phyloP scores from a whole-genome alignment of 164 flowering plant genomes.

The Aristolochia californica region DNA sequence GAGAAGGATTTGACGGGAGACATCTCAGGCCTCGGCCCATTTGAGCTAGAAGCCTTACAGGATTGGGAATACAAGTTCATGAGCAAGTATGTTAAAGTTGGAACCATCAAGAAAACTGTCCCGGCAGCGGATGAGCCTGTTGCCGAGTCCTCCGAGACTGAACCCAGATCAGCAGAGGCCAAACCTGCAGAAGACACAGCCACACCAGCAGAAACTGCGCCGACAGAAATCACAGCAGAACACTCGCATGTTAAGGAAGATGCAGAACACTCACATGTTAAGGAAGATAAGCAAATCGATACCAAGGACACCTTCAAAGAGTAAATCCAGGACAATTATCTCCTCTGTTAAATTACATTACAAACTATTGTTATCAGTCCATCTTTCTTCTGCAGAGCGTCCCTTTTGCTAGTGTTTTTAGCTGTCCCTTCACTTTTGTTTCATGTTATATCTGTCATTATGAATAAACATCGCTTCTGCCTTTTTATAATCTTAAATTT shows the following conservation, averaged over 20 bases:
- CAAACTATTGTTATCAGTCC: too few species aligned
- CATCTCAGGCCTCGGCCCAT: constrained; percentile 80
- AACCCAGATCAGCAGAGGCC: constrained; percentile 14
- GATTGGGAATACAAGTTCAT: constrained; percentile 98
- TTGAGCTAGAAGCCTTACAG: constrained; percentile 85
- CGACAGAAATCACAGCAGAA: constrained; percentile 12
- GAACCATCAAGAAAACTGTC: constrained; percentile 41
- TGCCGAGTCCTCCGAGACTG: constrained; percentile 23
- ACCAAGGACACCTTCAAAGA: too few species aligned
- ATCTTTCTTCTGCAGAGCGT: too few species aligned
- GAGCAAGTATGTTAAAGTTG: constrained; percentile 93
- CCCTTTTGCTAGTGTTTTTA: too few species aligned
- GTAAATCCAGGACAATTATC: too few species aligned
- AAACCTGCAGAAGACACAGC: constrained; percentile 4
- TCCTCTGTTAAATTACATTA: too few species aligned
- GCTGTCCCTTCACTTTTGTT: too few species aligned
- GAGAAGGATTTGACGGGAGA: constrained; percentile 87
- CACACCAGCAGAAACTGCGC: constrained; percentile 9
- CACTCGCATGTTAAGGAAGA: constrained; percentile 22
- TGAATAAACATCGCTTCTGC: too few species aligned
- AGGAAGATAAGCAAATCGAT: constrained; percentile 7
- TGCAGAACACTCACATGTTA: constrained; percentile 7
- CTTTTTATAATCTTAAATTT: too few species aligned
- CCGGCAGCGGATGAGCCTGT: constrained; percentile 25
- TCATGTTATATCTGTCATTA: too few species aligned